Base-by-base conservation (phyloP, 2,329 filamentous ascomycete species). In the Fusarium sp. region DNA sequence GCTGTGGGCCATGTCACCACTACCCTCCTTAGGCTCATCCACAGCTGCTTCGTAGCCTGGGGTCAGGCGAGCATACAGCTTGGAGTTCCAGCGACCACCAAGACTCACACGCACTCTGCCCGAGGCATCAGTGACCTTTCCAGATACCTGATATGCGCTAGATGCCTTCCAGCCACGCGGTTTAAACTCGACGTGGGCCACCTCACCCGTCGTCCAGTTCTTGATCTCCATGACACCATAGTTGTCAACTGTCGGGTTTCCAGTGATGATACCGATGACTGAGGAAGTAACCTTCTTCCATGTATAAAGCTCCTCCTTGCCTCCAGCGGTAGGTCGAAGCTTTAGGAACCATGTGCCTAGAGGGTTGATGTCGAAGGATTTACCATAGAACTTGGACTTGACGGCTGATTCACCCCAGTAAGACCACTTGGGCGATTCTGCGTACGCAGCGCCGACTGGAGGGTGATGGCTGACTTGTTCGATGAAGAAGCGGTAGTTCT, bases 261-360 rank as follows among this genome's bases (percentile, higher is more conserved):
- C 96, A 0, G 95, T 98, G 75, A 99, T 98, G 79, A 99, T 99
- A 61, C 96, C 96, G 63, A 98, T 91, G n/a, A 99, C 96, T 3
- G 94, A 97, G 2, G 94, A 96, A 2, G 94, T 98, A 20, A 98
- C 94, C 82, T 99, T 99, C 82, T 98, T 98, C 96, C 96, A 99
- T 0, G 95, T 98, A 80, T 97, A 99, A 3, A 98, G 84, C 72
- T 99, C 96, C 68, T 92, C 90, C 74, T 92, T 91, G 12, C 90
- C 91, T 6, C 92, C 93, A 5, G 88, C 84, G 1, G 86, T 87
- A 1, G 94, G 93, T 2, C 93, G 91, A 28, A 99, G 84, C 75
- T 88, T 93, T 63, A 98, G 83, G 83, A 98, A 99, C 96, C 96
- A 99, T 10, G 96, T 99, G 33, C 96, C 96, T 12, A 98, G 87